Percentiles rank a stretch among this genome's conserved stretches.
phyloP scores from a whole-genome alignment of 495 filamentous ascomycete genomes.

The Acidiella bohemica region DNA sequence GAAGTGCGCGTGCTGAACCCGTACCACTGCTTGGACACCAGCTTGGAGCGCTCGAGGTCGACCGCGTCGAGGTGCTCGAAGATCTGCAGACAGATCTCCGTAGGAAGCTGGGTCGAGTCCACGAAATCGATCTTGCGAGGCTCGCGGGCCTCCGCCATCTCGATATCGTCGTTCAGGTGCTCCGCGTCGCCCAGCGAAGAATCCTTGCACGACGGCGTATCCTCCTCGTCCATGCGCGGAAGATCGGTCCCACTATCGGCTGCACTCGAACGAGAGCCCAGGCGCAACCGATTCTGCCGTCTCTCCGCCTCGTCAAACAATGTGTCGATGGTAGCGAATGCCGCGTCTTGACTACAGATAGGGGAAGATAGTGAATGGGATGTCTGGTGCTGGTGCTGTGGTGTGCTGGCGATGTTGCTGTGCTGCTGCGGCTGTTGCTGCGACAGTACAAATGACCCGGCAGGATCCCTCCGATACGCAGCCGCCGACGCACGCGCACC shows the following conservation, averaged over 20 bases:
- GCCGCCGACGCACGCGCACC: constrained; percentile 12
- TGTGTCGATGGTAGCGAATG: no score
- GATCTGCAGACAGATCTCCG: constrained; percentile 59
- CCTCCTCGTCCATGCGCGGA: neutral
- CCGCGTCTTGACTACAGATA: no score
- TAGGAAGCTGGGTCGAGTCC: constrained; percentile 38
- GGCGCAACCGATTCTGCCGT: neutral
- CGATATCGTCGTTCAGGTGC: no score
- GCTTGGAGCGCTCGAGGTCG: constrained; percentile 46
- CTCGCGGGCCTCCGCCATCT: neutral
- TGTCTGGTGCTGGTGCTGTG: no score
- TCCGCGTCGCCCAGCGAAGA: no score
- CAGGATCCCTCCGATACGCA: no score
- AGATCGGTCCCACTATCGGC: constrained; percentile 19
- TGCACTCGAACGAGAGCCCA: constrained; percentile 14
- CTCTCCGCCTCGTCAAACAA: no score
- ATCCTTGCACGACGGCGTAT: no score
- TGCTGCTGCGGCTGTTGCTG: no score
- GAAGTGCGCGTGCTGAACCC: neutral
- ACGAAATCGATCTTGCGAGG: constrained; percentile 47
- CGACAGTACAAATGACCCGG: no score
- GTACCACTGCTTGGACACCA: constrained; percentile 53
- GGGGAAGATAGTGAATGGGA: no score
- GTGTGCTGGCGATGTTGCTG: no score
- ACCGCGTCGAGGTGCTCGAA: constrained; percentile 56